phyloP scores from a whole-genome alignment of 176 grass and related monocot species.

The Paspalum notatum region DNA sequence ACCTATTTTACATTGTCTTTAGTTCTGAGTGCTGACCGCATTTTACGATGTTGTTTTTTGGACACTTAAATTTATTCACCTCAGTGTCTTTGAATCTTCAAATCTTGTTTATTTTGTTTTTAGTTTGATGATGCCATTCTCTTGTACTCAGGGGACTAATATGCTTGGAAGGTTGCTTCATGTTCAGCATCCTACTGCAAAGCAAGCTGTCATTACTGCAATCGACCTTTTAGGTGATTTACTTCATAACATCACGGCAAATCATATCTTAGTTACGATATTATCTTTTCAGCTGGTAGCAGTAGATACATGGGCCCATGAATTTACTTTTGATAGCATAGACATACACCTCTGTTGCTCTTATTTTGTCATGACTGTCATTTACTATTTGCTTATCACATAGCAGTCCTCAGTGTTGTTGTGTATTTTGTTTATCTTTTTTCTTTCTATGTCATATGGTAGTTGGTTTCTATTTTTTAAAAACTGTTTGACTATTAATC shows the following conservation, averaged over 20 bases:
- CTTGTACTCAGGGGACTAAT: slow-evolving; percentile 77
- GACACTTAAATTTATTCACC: slow-evolving; percentile 2
- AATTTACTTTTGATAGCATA: slow-evolving; percentile 23
- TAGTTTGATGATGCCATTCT: slow-evolving; percentile 32
- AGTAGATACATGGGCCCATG: not conserved
- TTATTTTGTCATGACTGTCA: slow-evolving; percentile 22
- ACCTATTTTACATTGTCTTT: slow-evolving; percentile 1
- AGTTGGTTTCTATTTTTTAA: not conserved
- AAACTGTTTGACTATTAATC: slow-evolving; percentile 2
- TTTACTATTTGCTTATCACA: slow-evolving; percentile 24
- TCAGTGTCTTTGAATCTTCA: slow-evolving; percentile 7
- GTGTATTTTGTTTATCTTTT: slow-evolving; percentile 10
- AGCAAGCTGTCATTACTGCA: slow-evolving; percentile 98
- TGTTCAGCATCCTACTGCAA: slow-evolving; percentile 97
- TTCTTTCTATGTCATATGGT: slow-evolving; percentile 10
- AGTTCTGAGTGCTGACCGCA: too few relatives aligned
- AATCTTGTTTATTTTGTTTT: slow-evolving; percentile 8
- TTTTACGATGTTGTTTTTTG: slow-evolving; percentile 5
- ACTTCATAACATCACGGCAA: slow-evolving; percentile 9
- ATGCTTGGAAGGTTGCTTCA: slow-evolving; percentile 95
- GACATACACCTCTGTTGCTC: not conserved
- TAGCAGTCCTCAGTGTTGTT: slow-evolving; percentile 6
- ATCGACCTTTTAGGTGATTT: slow-evolving; percentile 93
- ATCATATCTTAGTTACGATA: slow-evolving; percentile 3
- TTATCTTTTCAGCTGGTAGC: slow-evolving; percentile 5